Base-by-base conservation (phyloP, 2,329 filamentous ascomycete species). In the Cladophialophora yegresii region DNA sequence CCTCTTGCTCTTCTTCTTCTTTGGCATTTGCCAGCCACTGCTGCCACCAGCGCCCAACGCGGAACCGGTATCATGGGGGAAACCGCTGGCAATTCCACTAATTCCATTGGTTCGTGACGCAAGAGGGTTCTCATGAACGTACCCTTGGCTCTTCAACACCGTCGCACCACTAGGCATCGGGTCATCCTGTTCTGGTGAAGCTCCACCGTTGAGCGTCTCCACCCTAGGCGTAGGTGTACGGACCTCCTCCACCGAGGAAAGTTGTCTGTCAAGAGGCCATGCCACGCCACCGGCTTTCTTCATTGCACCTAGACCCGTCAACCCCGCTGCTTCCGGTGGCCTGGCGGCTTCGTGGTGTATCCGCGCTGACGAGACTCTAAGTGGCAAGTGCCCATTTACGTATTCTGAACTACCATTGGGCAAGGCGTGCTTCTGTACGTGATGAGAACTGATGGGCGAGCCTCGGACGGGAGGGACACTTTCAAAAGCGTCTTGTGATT, bases 1-100 rank as follows among this genome's bases (percentile, higher is more conserved):
- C 69, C 76, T 80, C 67, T 77, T 79, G 70, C 78, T 80, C 7
- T 75, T 78, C 70, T 79, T 80, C 9, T 77, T 78, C 32, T 69
- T 71, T 33, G 62, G 67, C 2, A 76, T 80, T 69, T 81, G 78
- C 79, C 79, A 81, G 40, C 63, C 50, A 58, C 47, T 64, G 30
- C 23, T 43, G n/a, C 36, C 49, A 20, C 26, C 59, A 26, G 33
- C 43, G 28, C 36, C 55, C 33, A 40, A 16, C 7, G 16, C 30
- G n/a, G 65, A 30, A 56, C 36, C 54, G 16, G 56, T 9, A n/a
- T 45, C 54, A 7, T 51, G 51, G 2, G n/a, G 53, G 32, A 70
- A 66, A 9, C 63, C 32, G n/a, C 70, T 65, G 26, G 70, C 69
- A 10, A 67, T 67, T 23, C 70, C 67, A 30, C 69, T 69, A 12